A percentile compares a stretch with the other conserved stretches of the same genome.
Conservation (phyloP, 306 rosid species). For the Cucumis hystrix region DNA sequence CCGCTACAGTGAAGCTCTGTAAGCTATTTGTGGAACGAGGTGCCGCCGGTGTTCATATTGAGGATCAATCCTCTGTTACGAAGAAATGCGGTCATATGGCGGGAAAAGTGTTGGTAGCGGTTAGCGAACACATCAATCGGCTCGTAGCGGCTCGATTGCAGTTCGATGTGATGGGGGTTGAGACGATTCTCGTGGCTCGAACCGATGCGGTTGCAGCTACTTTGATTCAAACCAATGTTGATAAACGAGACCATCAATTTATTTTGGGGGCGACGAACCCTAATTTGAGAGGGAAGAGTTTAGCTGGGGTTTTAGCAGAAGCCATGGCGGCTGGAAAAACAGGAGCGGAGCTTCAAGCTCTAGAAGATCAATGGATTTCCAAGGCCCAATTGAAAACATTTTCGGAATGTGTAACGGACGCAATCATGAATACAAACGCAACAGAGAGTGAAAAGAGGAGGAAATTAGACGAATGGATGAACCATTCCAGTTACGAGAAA, state of each 20-base stretch:
- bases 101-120: constrained; percentile 73
- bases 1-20: constrained; percentile 90
- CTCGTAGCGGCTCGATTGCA: constrained; percentile 89
- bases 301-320: constrained; percentile 43
- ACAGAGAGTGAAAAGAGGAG: constrained; percentile 43
- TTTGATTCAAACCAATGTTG: constrained; percentile 77
- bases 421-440: constrained; percentile 36
- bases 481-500: constrained; percentile 31
- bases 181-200: constrained; percentile 77
- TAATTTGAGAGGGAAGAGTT: constrained; percentile 30
- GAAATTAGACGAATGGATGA: constrained; percentile 55
- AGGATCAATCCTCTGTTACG: constrained; percentile 82
- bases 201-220: constrained; percentile 77
- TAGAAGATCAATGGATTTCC: constrained; percentile 64
- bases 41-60: constrained; percentile 92
- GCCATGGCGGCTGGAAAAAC: constrained; percentile 58
- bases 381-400: constrained; percentile 66
- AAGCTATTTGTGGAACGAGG: constrained; percentile 95
- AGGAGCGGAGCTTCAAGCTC: constrained; percentile 64
- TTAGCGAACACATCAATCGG: constrained; percentile 73
- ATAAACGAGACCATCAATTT: constrained; percentile 72
- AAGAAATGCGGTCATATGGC: constrained; percentile 99
- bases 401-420: constrained; percentile 54
- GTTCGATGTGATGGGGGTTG: constrained; percentile 93
- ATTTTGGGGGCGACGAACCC: constrained; percentile 76